phyloP scores from a whole-genome alignment of 495 filamentous ascomycete species.

The Aspergillus diversus region DNA sequence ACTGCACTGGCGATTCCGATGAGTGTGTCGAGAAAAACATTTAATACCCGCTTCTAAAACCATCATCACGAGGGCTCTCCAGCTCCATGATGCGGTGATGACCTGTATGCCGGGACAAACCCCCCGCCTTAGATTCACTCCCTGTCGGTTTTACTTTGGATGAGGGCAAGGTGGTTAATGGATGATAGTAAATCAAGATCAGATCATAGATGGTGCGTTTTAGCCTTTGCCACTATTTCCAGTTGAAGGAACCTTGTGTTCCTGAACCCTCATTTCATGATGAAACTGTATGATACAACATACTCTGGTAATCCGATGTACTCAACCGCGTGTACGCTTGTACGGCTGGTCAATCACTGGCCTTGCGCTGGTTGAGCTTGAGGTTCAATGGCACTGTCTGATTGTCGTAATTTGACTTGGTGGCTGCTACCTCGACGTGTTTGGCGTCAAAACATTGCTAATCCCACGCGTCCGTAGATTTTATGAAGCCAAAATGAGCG shows the following conservation, averaged over 20 bases:
- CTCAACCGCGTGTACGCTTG: conserved; percentile 61
- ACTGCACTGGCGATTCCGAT: conserved; percentile 87
- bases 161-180: neutral
- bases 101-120: conserved; percentile 87
- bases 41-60: conserved; percentile 87
- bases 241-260: neutral
- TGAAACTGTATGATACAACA: conserved; percentile 51
- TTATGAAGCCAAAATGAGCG: neutral
- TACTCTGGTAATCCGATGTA: conserved; percentile 82
- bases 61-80: conserved; percentile 95
- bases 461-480: neutral
- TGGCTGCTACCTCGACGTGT: neutral
- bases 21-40: conserved; percentile 79
- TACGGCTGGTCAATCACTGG: conserved; percentile 9
- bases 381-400: conserved; percentile 75
- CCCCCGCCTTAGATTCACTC: conserved; percentile 5
- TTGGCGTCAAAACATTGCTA: neutral
- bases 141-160: no score
- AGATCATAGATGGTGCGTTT: conserved; percentile 19
- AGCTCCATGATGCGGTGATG: conserved; percentile 98
- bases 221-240: neutral
- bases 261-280: conserved; percentile 44
- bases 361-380: conserved; percentile 66
- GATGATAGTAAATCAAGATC: no score
- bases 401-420: conserved; percentile 29